Conservation (phyloP, 2,329 filamentous ascomycete species). For the Diaporthe sp. region DNA sequence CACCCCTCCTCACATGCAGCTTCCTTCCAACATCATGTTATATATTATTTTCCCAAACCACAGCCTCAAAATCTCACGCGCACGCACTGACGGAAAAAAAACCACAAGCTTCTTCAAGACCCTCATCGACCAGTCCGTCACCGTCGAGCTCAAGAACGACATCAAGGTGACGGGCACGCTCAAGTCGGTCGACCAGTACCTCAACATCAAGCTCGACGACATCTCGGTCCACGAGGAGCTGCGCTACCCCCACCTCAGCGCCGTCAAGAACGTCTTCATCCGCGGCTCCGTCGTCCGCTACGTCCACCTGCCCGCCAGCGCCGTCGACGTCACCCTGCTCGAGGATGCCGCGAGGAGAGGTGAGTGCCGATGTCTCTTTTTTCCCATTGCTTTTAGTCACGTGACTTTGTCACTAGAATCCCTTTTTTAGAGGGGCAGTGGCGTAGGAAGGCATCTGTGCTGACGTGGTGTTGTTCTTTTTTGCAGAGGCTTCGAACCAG, state of each 20-base stretch:
- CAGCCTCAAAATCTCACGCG: not conserved
- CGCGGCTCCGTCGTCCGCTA: constrained; percentile 93
- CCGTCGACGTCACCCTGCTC: constrained; percentile 87
- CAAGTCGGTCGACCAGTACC: constrained; percentile 98
- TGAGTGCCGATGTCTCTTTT: constrained; percentile 52
- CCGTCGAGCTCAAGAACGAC: constrained; percentile 99
- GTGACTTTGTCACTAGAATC: not conserved
- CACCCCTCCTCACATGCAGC: not conserved
- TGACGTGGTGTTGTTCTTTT: not conserved
- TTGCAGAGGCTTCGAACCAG: constrained; percentile 69
- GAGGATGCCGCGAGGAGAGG: constrained; percentile 94
- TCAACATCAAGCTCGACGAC: constrained; percentile 99
- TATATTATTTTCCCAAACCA: not conserved
- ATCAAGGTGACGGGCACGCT: constrained; percentile 95
- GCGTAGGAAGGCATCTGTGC: not conserved
- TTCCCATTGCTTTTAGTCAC: not conserved
- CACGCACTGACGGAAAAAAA: not conserved
- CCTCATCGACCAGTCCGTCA: constrained; percentile 96
- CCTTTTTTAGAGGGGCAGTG: not conserved
- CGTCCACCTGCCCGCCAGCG: constrained; percentile 85
- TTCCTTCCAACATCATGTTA: not conserved
- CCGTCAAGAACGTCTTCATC: constrained; percentile 97
- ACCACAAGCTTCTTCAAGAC: constrained; percentile 92
- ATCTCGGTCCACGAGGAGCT: constrained; percentile 93
- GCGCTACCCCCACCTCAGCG: constrained; percentile 91